Conservation (phyloP, 2,329 filamentous ascomycete species). For the Elsinoe batatas region DNA sequence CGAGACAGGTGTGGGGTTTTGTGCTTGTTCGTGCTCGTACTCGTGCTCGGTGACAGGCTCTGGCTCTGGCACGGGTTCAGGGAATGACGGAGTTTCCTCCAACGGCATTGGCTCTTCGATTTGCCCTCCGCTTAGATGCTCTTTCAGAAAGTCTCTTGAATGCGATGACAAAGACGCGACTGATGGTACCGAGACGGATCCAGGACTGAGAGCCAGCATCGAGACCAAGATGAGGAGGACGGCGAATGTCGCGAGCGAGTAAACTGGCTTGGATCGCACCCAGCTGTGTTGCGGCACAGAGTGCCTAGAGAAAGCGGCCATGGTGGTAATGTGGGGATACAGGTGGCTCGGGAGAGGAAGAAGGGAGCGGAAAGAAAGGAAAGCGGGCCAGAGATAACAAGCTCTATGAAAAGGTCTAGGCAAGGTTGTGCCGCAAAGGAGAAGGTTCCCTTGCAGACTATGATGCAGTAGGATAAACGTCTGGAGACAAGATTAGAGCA, state of each 20-base stretch:
- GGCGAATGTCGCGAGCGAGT: conserved; percentile 12
- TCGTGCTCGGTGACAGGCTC: too few species aligned
- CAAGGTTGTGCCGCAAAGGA: not conserved
- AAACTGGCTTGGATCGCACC: conserved; percentile 15
- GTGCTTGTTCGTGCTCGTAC: too few species aligned
- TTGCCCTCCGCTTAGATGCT: not conserved
- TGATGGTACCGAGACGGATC: not conserved
- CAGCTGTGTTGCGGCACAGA: not conserved
- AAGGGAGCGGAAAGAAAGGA: not conserved
- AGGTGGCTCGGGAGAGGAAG: not conserved
- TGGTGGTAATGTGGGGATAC: conserved; percentile 4
- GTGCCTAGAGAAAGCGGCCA: not conserved
- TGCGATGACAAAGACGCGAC: not conserved
- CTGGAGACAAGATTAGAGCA: not conserved
- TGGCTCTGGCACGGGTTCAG: too few species aligned
- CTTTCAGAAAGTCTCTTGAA: not conserved
- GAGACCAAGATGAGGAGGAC: conserved; percentile 15
- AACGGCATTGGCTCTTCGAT: not conserved
- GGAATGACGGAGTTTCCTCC: not conserved
- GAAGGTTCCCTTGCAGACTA: not conserved
- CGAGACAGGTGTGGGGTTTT: too few species aligned
- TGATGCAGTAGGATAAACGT: conserved; percentile 1
- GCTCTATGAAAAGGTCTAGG: not conserved
- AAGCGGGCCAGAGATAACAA: conserved; percentile 3
- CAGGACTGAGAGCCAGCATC: conserved; percentile 14